phyloP scores from a whole-genome alignment of 768 basidiomycete species.

The Coprinopsis strossmayeri region DNA sequence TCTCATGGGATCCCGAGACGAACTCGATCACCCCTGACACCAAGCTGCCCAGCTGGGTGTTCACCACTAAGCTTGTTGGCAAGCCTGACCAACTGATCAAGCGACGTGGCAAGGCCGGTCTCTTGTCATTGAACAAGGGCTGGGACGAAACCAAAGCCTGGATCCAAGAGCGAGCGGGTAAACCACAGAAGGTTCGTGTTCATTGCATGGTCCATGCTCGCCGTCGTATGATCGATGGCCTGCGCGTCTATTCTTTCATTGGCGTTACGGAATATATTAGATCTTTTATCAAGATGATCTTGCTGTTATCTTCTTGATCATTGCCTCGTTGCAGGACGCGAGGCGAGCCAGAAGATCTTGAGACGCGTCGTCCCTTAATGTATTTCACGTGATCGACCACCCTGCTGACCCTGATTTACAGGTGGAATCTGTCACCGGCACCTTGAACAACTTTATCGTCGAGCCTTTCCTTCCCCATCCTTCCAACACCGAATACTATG shows the following conservation, averaged over 20 bases:
- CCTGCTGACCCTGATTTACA: conserved; percentile 21
- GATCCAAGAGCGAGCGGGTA: conserved; percentile 86
- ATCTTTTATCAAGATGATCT: conserved; percentile 10
- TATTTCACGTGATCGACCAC: conserved; percentile 19
- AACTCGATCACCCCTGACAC: conserved; percentile 44
- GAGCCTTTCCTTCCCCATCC: conserved; percentile 99
- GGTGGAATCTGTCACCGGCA: conserved; percentile 94
- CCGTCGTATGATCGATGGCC: too few relatives aligned
- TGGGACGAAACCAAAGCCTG: conserved; percentile 86
- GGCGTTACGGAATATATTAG: background rate
- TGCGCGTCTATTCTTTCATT: conserved; percentile 2
- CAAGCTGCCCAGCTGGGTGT: conserved; percentile 74
- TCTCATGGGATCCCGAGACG: conserved; percentile 75
- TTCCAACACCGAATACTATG: conserved; percentile 91
- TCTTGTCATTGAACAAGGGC: conserved; percentile 88
- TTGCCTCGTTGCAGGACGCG: conserved; percentile 3
- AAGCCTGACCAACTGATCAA: conserved; percentile 99
- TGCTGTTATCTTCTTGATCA: conserved; percentile 9
- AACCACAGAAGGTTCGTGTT: conserved; percentile 75
- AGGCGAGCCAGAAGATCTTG: background rate
- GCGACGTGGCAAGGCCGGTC: conserved; percentile 96
- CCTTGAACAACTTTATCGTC: conserved; percentile 94
- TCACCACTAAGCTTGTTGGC: conserved; percentile 82
- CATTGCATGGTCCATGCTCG: conserved; percentile 8
- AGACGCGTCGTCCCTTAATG: conserved; percentile 11